Evolutionary conservation across 1,284 basidiomycete species (phyloP).

Genomic region (Chalciporus sp.): DNA sequence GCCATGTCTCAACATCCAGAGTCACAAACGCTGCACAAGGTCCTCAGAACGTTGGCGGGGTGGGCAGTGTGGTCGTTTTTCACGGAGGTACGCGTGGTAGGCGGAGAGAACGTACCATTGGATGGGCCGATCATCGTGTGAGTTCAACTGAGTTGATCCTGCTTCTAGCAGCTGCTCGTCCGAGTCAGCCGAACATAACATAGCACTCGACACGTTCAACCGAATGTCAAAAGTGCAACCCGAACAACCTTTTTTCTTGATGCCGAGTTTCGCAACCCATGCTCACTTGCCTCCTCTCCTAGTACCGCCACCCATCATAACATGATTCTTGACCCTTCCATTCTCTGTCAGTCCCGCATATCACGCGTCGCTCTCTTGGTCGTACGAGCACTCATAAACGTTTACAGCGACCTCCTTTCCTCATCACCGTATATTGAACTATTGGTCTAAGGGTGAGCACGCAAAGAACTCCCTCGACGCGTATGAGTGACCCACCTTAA

Average conservation of each 20-base stretch:
- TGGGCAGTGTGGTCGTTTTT: conserved; percentile 86
- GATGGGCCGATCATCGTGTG: conserved; percentile 89
- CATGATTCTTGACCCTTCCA: conserved; percentile 87
- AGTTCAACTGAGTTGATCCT: conserved; percentile 35
- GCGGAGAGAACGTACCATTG: conserved; percentile 81
- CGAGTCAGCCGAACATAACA: background rate
- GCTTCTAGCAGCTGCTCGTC: background rate
- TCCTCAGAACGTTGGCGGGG: conserved; percentile 69
- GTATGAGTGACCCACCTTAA: conserved; percentile 10
- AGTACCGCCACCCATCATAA: conserved; percentile 89
- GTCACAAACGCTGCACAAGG: conserved; percentile 52
- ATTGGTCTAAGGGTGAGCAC: conserved; percentile 83
- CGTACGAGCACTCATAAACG: conserved; percentile 15
- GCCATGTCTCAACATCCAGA: conserved; percentile 35
- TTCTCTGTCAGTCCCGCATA: conserved; percentile 63
- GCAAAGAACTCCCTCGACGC: conserved; percentile 11
- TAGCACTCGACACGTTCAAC: background rate
- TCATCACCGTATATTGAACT: conserved; percentile 80
- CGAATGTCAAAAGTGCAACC: background rate
- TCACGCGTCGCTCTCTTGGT: conserved; percentile 14
- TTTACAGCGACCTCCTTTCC: conserved; percentile 74
- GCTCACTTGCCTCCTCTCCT: conserved; percentile 19
- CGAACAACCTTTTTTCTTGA: background rate
- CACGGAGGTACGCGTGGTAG: conserved; percentile 81
- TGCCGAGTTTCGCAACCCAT: background rate